phyloP scores from a whole-genome alignment of 2,329 filamentous ascomycete species.

The Exserohilum turcica region DNA sequence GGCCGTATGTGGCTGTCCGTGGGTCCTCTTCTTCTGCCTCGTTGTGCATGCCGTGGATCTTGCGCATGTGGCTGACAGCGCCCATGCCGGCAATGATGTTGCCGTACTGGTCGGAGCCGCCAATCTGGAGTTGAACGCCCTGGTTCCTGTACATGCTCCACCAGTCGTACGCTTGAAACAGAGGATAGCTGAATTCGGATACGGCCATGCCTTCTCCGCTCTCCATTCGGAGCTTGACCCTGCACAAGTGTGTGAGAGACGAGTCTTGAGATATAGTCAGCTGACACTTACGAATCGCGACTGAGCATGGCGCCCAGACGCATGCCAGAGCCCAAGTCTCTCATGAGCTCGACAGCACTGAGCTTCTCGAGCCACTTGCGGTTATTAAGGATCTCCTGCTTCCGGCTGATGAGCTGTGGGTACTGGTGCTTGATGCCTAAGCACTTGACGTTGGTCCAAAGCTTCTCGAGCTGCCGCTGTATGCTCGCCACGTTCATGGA shows the following conservation, averaged over 20 bases:
- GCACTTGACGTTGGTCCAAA: slow-evolving; percentile 75
- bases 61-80: slow-evolving; percentile 75
- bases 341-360: slow-evolving; percentile 74
- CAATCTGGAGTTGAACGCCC: slow-evolving; percentile 82
- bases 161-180: slow-evolving; percentile 96
- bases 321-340: slow-evolving; percentile 72
- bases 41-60: slow-evolving; percentile 24
- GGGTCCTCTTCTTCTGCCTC: slow-evolving; percentile 40
- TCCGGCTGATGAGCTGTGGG: slow-evolving; percentile 67
- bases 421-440: slow-evolving; percentile 71
- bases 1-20: slow-evolving; percentile 68
- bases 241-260: slow-evolving; percentile 38
- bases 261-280: not conserved
- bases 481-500: slow-evolving; percentile 70
- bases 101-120: slow-evolving; percentile 93
- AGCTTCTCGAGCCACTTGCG: slow-evolving; percentile 78
- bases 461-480: slow-evolving; percentile 69
- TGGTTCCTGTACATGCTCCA: slow-evolving; percentile 79
- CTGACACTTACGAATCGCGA: slow-evolving; percentile 75
- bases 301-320: slow-evolving; percentile 85
- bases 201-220: slow-evolving; percentile 91
- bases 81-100: slow-evolving; percentile 94
- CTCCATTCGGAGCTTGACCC: slow-evolving; percentile 81
- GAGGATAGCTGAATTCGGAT: slow-evolving; percentile 88
- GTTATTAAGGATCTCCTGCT: slow-evolving; percentile 76